These are phyloP conservation scores for Cystobasidium pallidum DNA, from an alignment of 1,284 basidiomycete genomes.

Conservation along the genomic window DNA sequence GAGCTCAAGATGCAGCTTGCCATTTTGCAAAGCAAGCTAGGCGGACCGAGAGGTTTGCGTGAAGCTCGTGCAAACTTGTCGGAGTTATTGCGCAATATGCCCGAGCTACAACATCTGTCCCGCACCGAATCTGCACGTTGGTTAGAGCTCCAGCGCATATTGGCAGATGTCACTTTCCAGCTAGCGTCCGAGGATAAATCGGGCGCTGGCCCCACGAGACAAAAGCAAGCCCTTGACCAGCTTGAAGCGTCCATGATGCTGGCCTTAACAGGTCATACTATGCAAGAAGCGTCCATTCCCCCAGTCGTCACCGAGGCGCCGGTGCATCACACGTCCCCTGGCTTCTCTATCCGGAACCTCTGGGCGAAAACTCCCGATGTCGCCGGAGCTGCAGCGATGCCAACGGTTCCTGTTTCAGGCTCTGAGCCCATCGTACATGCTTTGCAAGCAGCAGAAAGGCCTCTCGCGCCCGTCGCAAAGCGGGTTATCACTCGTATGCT, in stretches of 20 bases:
- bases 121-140: neutral
- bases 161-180: slow-evolving; percentile 6
- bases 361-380: neutral
- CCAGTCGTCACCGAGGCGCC: neutral
- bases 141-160: slow-evolving; percentile 8
- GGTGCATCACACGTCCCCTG: neutral
- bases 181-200: neutral
- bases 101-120: neutral
- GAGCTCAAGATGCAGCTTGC: slow-evolving; percentile 23
- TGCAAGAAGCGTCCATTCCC: neutral
- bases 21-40: slow-evolving; percentile 24
- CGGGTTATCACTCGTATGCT: slow-evolving; percentile 6
- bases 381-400: neutral
- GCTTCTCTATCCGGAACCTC: neutral
- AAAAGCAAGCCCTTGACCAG: neutral
- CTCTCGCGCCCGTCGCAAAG: neutral
- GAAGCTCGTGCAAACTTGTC: slow-evolving; percentile 23
- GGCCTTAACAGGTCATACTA: neutral
- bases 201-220: neutral
- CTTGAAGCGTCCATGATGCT: neutral
- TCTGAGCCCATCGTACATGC: neutral
- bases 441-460: neutral
- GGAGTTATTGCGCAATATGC: slow-evolving; percentile 9
- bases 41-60: slow-evolving; percentile 15
- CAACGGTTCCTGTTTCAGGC: neutral